Percentiles rank a stretch among this genome's conserved stretches.
Conservation (phyloP, 331 rosid genomes). For the Malus hybrid region DNA sequence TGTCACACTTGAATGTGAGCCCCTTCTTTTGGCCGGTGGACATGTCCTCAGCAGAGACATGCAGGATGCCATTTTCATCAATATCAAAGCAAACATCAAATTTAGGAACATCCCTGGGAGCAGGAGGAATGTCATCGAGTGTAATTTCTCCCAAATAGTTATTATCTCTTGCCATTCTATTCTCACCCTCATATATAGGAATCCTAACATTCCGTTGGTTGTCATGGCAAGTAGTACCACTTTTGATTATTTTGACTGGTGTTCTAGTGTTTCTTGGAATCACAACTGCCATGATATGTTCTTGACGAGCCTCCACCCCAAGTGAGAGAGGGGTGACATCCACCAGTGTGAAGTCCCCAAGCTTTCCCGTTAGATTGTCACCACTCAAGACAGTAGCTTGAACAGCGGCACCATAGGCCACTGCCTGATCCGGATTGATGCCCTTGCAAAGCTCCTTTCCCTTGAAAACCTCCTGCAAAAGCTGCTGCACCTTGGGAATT, state of each 20-base stretch:
- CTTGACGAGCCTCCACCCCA: neutral
- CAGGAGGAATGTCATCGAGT: neutral
- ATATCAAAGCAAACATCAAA: neutral
- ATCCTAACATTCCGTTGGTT: slow-evolving; percentile 18
- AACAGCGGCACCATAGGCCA: slow-evolving; percentile 47
- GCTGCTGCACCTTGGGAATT: slow-evolving; percentile 52
- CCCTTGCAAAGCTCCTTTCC: slow-evolving; percentile 49
- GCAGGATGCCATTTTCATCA: neutral
- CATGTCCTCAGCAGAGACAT: neutral
- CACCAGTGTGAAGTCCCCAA: slow-evolving; percentile 12
- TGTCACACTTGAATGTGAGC: too few species aligned
- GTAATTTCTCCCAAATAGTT: neutral
- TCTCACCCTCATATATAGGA: neutral
- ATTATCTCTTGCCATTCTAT: neutral
- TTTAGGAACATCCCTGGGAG: too few species aligned
- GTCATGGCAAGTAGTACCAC: slow-evolving; percentile 27
- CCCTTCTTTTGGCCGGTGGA: too few species aligned
- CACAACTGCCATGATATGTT: neutral
- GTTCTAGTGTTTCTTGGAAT: slow-evolving; percentile 10
- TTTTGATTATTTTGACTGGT: slow-evolving; percentile 37
- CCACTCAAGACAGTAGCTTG: slow-evolving; percentile 57
- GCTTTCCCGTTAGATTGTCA: neutral
- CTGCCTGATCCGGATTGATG: slow-evolving; percentile 51
- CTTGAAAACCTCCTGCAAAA: slow-evolving; percentile 46
- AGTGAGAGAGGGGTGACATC: slow-evolving; percentile 45